Evolutionary conservation across 768 basidiomycete species (phyloP).

Genomic region (Lentinula detonsa): DNA sequence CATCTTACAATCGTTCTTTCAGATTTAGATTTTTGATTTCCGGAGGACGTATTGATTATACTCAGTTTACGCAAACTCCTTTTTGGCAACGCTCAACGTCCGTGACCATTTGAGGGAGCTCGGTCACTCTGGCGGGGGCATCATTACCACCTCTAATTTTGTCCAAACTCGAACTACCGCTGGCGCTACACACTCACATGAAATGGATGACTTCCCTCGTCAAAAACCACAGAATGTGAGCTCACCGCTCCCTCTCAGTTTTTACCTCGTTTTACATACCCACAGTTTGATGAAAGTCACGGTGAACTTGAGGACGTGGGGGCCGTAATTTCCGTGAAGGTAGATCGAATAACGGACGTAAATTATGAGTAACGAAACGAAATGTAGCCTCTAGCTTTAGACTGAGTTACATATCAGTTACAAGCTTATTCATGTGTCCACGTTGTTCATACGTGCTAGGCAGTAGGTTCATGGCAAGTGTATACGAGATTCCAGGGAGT

Average conservation of each 20-base stretch:
- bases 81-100: slow-evolving; percentile 5
- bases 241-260: background rate
- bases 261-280: background rate
- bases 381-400: no score
- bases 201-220: slow-evolving; percentile 1
- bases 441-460: no score
- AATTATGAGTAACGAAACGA: background rate
- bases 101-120: slow-evolving; percentile 1
- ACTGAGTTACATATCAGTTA: no score
- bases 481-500: no score
- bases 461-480: no score
- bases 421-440: no score
- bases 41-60: background rate
- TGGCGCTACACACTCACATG: background rate
- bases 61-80: slow-evolving; percentile 1
- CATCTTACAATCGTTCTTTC: background rate
- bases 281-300: background rate
- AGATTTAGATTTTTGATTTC: background rate
- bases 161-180: background rate
- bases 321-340: background rate
- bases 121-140: background rate
- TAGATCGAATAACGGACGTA: background rate
- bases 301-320: background rate
- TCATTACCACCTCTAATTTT: slow-evolving; percentile 3
- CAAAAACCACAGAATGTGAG: background rate